Base-by-base conservation (phyloP, 139 green algal genomes). In the Deuterostichococcus epilithicus region DNA sequence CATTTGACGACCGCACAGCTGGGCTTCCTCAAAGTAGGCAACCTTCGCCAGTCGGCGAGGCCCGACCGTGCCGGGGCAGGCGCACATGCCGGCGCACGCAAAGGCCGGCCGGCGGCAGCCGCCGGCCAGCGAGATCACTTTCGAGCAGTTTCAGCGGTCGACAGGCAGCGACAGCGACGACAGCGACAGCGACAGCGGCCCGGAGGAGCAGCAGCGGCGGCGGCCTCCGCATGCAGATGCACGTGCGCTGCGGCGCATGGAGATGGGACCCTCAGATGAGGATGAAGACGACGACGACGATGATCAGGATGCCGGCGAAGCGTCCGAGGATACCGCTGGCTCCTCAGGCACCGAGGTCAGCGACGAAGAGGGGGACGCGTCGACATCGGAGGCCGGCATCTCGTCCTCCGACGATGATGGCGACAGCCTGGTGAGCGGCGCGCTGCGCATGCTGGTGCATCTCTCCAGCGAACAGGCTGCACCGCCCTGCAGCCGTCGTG, bases 111-210 rank as follows among this genome's bases (percentile, higher is more conserved):
- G 10, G 52, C 52, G 18, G 20, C 52, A 28, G 3, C 10, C 5
- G 52, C 13, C 52, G 18, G 52, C 52, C 52, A 63, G 13, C 52
- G 28, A n/a, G 3, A n/a, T 13, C 52, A n/a, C n/a, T n/a, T n/a
- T n/a, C n/a, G n/a, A n/a, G n/a, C n/a, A n/a, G n/a, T n/a, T n/a
- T n/a, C n/a, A n/a, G n/a, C n/a, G n/a, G n/a, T n/a, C n/a, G n/a
- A n/a, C 52, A 63, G 28, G 52, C 52, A 28, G 13, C 26, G 38
- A 15, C 58, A n/a, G 2, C 28, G 18, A 25, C 30, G 33, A 2
- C 28, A 67, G 70, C 28, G 70, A 75, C 47, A 75, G 70, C 32
- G 70, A 75, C 30, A 75, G 70, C 70, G 52, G 52, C 13, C 52
- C 52, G 28, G 52, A 63, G 52, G 13, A 63, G 52, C 13, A 25